These are phyloP conservation scores for Fusarium concolor DNA, from an alignment of 2,329 filamentous ascomycete genomes.

Conservation along the genomic window DNA sequence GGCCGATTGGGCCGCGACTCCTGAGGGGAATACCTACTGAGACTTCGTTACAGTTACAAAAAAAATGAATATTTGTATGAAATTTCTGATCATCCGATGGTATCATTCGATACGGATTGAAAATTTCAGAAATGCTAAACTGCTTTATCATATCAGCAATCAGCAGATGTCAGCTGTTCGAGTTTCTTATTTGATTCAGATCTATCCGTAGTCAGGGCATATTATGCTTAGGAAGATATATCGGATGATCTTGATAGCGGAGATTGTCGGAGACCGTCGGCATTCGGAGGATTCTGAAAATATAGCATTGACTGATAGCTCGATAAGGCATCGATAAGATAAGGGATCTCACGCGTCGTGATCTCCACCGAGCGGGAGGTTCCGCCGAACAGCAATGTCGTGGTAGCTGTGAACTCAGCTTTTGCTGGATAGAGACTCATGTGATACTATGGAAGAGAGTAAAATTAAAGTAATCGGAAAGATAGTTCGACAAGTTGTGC, in stretches of 20 bases:
- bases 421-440: no score
- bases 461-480: no score
- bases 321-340: background rate
- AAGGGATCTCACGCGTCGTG: background rate
- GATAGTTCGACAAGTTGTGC: no score
- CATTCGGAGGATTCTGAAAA: background rate
- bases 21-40: conserved; percentile 51
- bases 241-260: background rate
- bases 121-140: background rate
- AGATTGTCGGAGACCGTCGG: background rate
- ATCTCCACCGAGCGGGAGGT: no score
- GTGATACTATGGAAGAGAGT: no score
- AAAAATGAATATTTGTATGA: background rate
- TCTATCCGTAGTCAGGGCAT: background rate
- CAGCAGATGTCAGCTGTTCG: conserved; percentile 3
- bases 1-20: conserved; percentile 57
- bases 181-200: conserved; percentile 5
- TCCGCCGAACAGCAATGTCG: no score
- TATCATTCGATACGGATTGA: background rate
- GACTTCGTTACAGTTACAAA: no score
- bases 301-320: background rate
- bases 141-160: background rate
- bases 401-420: no score
- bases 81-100: background rate
- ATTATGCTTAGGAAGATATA: background rate